A percentile compares a stretch with the other conserved stretches of the same genome.
These are phyloP conservation scores for Dipteronia sinensis DNA, from an alignment of 345 rosid species.

Conservation along the genomic window DNA sequence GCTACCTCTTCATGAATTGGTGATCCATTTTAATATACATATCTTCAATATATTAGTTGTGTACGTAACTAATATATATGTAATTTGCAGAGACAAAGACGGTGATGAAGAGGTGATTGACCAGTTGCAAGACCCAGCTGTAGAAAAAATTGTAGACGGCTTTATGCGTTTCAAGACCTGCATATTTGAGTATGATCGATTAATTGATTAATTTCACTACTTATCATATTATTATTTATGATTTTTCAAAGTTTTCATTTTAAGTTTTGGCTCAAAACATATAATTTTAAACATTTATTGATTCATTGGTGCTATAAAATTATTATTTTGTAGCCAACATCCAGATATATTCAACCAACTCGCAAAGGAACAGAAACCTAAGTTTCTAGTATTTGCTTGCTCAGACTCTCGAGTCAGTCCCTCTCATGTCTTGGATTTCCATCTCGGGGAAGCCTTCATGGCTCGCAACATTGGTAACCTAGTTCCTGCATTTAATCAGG, in stretches of 20 bases:
- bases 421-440: constrained; percentile 46
- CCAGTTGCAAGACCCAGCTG: neutral
- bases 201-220: too few relatives aligned
- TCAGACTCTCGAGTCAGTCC: constrained; percentile 62
- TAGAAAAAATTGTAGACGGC: constrained; percentile 14
- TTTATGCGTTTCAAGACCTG: constrained; percentile 20
- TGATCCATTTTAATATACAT: too few relatives aligned
- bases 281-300: neutral
- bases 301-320: neutral
- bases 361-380: constrained; percentile 24
- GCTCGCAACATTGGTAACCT: constrained; percentile 54
- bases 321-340: constrained; percentile 12
- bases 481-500: constrained; percentile 60
- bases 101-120: constrained; percentile 4
- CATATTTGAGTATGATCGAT: constrained; percentile 24
- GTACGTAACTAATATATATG: too few relatives aligned
- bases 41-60: too few relatives aligned
- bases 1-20: too few relatives aligned
- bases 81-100: neutral
- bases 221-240: neutral
- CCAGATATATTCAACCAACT: constrained; percentile 6
- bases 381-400: constrained; percentile 42
- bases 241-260: neutral
- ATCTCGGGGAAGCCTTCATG: constrained; percentile 57
- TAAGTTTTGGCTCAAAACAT: neutral